Evolutionary conservation across 78 protist genomes (phyloP).

Genomic region (Pelomyxa schiedti): DNA sequence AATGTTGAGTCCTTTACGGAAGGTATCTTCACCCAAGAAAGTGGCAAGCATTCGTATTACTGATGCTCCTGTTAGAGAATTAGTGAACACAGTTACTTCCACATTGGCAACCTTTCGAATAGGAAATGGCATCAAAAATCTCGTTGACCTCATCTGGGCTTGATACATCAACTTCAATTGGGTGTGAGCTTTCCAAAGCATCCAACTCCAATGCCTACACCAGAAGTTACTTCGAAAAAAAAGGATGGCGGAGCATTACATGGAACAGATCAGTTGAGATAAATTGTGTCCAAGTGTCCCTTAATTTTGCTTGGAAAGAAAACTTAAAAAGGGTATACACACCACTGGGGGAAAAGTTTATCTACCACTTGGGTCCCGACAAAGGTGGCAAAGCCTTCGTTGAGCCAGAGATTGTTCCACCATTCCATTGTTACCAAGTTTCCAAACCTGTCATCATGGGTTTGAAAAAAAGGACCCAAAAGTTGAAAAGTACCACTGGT

Average conservation of each 20-base stretch:
- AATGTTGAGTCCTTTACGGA: conserved; percentile 48
- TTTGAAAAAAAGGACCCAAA: no score
- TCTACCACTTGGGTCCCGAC: conserved; percentile 50
- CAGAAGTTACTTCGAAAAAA: no score
- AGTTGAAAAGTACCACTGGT: no score
- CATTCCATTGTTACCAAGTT: conserved; percentile 95
- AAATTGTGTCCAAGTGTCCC: conserved; percentile 34
- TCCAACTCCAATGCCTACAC: conserved; percentile 70
- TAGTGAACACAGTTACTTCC: not conserved
- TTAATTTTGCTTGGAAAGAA: not conserved
- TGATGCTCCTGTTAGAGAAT: conserved; percentile 1
- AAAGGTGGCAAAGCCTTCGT: conserved; percentile 80
- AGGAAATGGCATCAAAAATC: conserved; percentile 80
- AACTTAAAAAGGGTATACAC: not conserved
- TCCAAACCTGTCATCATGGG: no score
- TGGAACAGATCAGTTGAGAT: conserved; percentile 4
- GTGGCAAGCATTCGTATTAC: conserved; percentile 70
- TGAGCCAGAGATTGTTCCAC: conserved; percentile 90
- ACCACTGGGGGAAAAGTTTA: conserved; percentile 75
- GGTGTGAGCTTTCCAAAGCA: conserved; percentile 62
- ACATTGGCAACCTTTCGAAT: conserved; percentile 44
- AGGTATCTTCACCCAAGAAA: conserved; percentile 53
- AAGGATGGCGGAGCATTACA: no score
- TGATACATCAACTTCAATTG: conserved; percentile 76
- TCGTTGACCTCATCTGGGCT: conserved; percentile 62